Conservation (phyloP, 164 flowering plant species). For the Macadamia tetraphylla region DNA sequence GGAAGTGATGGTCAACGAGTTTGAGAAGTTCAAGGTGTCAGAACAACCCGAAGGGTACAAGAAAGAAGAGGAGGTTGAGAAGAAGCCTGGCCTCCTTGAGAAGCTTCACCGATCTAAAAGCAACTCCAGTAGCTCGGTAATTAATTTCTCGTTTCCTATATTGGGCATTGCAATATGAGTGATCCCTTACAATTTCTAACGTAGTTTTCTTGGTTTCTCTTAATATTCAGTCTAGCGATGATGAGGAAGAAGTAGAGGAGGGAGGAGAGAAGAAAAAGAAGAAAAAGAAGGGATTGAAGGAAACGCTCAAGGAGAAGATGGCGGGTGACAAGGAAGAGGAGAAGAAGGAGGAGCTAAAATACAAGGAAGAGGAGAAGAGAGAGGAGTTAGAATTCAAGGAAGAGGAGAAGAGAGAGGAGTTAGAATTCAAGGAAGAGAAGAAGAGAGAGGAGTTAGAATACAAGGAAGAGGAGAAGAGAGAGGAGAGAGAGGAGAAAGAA, state of each 20-base stretch:
- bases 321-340: no score
- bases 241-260: conserved; percentile 50
- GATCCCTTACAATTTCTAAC: no score
- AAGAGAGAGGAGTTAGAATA: no score
- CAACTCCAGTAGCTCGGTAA: conserved; percentile 73
- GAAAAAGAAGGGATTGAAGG: conserved; percentile 60
- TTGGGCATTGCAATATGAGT: no score
- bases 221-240: conserved; percentile 58
- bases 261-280: conserved; percentile 36
- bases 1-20: conserved; percentile 16
- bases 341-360: no score
- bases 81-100: conserved; percentile 40
- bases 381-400: no score
- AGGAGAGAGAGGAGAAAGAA: conserved; percentile 24
- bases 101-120: conserved; percentile 61
- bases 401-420: no score
- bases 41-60: conserved; percentile 10
- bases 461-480: conserved; percentile 21
- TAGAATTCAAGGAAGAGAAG: no score
- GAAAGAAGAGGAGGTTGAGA: conserved; percentile 22
- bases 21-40: conserved; percentile 26
- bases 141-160: conserved; percentile 20
- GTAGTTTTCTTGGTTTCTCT: neutral
- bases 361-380: no score
- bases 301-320: conserved; percentile 43